phyloP scores from a whole-genome alignment of 768 basidiomycete species.

The Polyporus arcularius region DNA sequence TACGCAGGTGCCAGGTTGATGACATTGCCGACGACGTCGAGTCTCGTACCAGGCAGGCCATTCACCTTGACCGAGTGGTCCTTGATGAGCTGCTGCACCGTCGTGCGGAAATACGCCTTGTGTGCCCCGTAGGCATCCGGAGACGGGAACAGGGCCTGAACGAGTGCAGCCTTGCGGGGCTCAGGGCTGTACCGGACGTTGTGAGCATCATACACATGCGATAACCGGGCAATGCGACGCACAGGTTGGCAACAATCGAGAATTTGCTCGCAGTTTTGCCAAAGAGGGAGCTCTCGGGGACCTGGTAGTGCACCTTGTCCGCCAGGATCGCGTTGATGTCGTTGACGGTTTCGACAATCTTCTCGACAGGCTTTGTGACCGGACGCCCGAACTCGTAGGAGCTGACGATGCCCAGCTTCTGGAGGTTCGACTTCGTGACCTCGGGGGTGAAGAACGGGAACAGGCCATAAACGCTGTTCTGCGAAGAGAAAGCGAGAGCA shows the following conservation, averaged over 20 bases:
- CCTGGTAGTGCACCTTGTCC: constrained; percentile 3
- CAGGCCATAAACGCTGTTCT: constrained; percentile 64
- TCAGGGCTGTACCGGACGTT: not conserved
- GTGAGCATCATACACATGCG: not conserved
- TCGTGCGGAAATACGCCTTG: constrained; percentile 29
- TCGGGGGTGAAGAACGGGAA: constrained; percentile 79
- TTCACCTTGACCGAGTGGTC: constrained; percentile 14
- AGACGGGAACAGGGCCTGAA: constrained; percentile 15
- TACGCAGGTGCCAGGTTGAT: constrained; percentile 45
- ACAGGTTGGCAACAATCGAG: constrained; percentile 12
- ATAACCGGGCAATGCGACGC: not conserved
- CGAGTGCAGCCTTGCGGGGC: constrained; percentile 12
- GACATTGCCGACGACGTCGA: constrained; percentile 53
- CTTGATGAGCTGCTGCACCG: constrained; percentile 28
- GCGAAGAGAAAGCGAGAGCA: not conserved
- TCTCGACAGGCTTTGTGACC: not conserved
- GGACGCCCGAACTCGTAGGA: constrained; percentile 69
- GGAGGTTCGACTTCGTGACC: constrained; percentile 44
- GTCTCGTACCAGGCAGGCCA: constrained; percentile 32
- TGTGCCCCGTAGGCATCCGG: constrained; percentile 12
- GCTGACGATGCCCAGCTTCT: constrained; percentile 33
- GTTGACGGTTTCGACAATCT: constrained; percentile 5
- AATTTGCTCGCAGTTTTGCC: constrained; percentile 9
- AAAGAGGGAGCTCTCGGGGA: constrained; percentile 8
- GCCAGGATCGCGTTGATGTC: constrained; percentile 6